Evolutionary conservation across 768 basidiomycete species (phyloP).

Genomic region (Hirschioporus abietinus): DNA sequence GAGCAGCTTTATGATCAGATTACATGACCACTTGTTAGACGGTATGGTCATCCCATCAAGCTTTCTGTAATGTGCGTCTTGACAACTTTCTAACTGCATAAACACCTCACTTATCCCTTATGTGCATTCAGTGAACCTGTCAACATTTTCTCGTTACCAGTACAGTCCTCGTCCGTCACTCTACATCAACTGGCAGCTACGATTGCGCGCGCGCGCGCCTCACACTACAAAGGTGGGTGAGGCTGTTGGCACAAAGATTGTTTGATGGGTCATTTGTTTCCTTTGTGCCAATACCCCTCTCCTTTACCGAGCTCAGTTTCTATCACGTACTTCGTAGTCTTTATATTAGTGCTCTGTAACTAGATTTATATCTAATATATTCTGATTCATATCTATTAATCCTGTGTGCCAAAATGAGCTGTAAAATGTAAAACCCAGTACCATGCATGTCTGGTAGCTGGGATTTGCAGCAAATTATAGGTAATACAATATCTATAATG

Average conservation of each 20-base stretch:
- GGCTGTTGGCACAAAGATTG: conserved; percentile 76
- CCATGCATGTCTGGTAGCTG: too few relatives aligned
- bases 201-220: conserved; percentile 91
- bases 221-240: conserved; percentile 95
- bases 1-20: conserved; percentile 87
- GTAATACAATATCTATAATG: too few relatives aligned
- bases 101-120: conserved; percentile 4
- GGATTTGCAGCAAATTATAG: too few relatives aligned
- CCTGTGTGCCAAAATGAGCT: too few relatives aligned
- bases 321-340: too few relatives aligned
- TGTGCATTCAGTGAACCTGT: conserved; percentile 54
- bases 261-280: too few relatives aligned
- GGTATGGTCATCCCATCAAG: conserved; percentile 96
- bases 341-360: too few relatives aligned
- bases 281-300: too few relatives aligned
- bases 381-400: too few relatives aligned
- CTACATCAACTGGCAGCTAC: conserved; percentile 67
- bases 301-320: too few relatives aligned
- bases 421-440: too few relatives aligned
- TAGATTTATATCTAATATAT: too few relatives aligned
- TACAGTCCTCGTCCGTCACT: conserved; percentile 52
- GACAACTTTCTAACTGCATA: background rate
- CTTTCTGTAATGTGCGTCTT: conserved; percentile 79
- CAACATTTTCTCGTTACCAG: conserved; percentile 70
- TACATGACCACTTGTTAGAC: conserved; percentile 88